Evolutionary conservation across 169 alveolate genomes (phyloP), one percentile per base, ranked within the genome.

Genomic region (Eimeria acervulina): DNA sequence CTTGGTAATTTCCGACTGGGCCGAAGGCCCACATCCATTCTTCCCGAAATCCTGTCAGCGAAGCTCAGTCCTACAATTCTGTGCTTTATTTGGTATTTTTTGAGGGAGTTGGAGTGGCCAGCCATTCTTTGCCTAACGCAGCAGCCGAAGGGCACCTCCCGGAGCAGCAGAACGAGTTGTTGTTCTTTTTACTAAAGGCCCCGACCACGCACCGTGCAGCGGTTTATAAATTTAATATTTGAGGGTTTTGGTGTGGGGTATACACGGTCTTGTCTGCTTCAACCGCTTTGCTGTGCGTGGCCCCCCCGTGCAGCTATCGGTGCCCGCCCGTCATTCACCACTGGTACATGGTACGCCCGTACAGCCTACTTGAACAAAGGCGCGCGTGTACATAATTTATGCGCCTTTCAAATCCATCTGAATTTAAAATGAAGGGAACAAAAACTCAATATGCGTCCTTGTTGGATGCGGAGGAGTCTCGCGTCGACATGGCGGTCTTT

Each of bases 91-190:
- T n/a, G n/a, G n/a, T n/a, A n/a, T n/a, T n/a, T n/a, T n/a, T n/a
- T n/a, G n/a, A n/a, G n/a, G n/a, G n/a, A n/a, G n/a, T n/a, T n/a
- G n/a, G n/a, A n/a, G n/a, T n/a, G n/a, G 44, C 44, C 13, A 10
- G 78, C 5, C 26, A 31, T 68, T 19, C 78, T 26, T 4, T 68
- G 44, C 26, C 26, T 42, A n/a, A 31, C 44, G 78, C 78, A 31
- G 78, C 78, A 68, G 78, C 78, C 44, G 78, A 31, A 8, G 78
- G 78, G 78, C 44, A 2, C 7, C 78, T n/a, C 44, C 78, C 44
- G 26, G 44, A 31, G 23, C 44, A 31, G 44, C 44, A 12, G 44
- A 7, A 68, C 78, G 10, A 2, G 26, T 12, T n/a, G 26, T 31
- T 68, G 78, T 13, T 68, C 78, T 12, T 68, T 31, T 68, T 23